These are phyloP conservation scores for Suhomyces tanzawaensis DNA, from an alignment of 805 yeast genomes.

Conservation along the genomic window DNA sequence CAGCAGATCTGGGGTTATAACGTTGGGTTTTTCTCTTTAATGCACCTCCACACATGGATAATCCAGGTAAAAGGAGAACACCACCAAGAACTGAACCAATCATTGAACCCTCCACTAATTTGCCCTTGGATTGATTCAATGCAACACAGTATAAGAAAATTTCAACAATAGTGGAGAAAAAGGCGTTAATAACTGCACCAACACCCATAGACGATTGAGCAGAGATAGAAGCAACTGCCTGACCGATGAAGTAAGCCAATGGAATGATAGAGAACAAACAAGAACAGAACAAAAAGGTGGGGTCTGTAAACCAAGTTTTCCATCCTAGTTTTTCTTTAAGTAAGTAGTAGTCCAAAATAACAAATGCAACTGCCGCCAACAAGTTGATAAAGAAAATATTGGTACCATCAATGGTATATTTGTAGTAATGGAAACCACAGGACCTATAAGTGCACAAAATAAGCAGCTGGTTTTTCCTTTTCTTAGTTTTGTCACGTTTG, in stretches of 20 bases:
- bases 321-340: constrained; percentile 44
- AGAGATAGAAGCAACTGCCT: constrained; percentile 98
- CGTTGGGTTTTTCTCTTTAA: constrained; percentile 87
- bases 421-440: constrained; percentile 89
- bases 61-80: constrained; percentile 85
- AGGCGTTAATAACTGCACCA: constrained; percentile 97
- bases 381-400: constrained; percentile 88
- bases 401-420: constrained; percentile 95
- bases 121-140: constrained; percentile 76
- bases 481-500: constrained; percentile 24
- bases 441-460: constrained; percentile 89
- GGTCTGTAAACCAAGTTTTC: constrained; percentile 51
- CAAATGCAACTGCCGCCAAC: constrained; percentile 74
- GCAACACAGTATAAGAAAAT: constrained; percentile 92
- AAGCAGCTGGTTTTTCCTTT: constrained; percentile 54
- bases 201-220: constrained; percentile 99
- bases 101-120: constrained; percentile 91
- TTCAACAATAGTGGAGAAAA: constrained; percentile 94
- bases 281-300: constrained; percentile 65
- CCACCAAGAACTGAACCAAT: constrained; percentile 94
- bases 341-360: constrained; percentile 72
- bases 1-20: constrained; percentile 94
- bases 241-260: constrained; percentile 94
- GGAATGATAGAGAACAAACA: constrained; percentile 88
- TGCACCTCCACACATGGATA: constrained; percentile 98